Base-by-base conservation (phyloP, 129 eudicot species). In the Artemisia tridentata region DNA sequence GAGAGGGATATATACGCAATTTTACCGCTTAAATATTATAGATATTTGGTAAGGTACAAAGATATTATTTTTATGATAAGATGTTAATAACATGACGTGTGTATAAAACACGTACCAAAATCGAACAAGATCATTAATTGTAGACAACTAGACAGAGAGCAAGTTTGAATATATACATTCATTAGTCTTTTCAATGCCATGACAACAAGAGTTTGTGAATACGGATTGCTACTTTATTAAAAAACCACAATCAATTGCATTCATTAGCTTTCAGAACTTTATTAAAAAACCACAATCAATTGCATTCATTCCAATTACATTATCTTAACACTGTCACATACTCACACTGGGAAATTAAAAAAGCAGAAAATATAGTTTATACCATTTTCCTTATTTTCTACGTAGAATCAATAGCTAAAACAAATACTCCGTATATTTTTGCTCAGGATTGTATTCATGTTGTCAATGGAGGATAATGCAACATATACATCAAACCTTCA, bases 401-500 rank as follows among this genome's bases (percentile, higher is more conserved):
- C n/a, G 15, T 31, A 63, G 8, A 63, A 13, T 15, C 10, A 13
- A 41, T 29, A 63, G 5, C n/a, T 17, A 16, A 25, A 65, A 65
- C 34, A 46, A 11, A 19, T 10, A 21, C 23, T 0, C 1, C 23
- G 23, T 21, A 48, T 12, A 6, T 21, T 55, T 55, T 43, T 11
- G 23, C 1, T 0, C 12, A 31, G 3, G 13, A 58, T 48, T 34
- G 7, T 34, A 34, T 34, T 19, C 11, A 47, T 18, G 14, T 45
- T 4, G 5, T 67, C 0, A 46, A 18, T 58, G 51, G 73, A 56
- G 67, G 59, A 57, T 59, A 67, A 55, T 55, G 67, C 57, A 75
- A 56, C 67, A 48, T 75, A 47, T 15, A 13, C 63, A 75, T 75
- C 80, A 75, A 34, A 50, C 50, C 11, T 68, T 75, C 68, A 75